These are phyloP conservation scores for Phaeodactylum tricornutum DNA, from an alignment of 108 stramenopile genomes.

Conservation along the genomic window DNA sequence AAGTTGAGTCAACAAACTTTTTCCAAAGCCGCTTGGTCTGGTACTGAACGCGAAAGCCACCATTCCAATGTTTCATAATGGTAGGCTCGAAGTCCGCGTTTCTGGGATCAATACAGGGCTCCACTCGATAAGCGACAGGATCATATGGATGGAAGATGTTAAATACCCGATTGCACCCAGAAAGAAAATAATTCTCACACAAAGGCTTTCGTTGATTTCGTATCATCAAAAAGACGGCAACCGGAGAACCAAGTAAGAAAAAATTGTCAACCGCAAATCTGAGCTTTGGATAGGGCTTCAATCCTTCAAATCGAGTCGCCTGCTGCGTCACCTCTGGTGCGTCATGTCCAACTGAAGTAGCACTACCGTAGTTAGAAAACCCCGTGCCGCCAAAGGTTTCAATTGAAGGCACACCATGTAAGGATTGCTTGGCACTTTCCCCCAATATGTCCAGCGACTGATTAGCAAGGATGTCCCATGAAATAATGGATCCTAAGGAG, in stretches of 20 bases:
- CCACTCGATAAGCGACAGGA: slow-evolving; percentile 73
- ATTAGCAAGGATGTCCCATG: slow-evolving; percentile 58
- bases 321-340: not conserved
- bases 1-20: slow-evolving; percentile 32
- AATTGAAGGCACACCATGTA: not conserved
- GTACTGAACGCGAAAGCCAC: slow-evolving; percentile 73
- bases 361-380: slow-evolving; percentile 3
- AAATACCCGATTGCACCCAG: slow-evolving; percentile 48
- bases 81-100: slow-evolving; percentile 42
- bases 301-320: not conserved
- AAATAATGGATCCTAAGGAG: slow-evolving; percentile 45
- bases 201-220: slow-evolving; percentile 46
- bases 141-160: slow-evolving; percentile 76
- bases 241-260: slow-evolving; percentile 45
- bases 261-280: slow-evolving; percentile 40
- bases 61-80: slow-evolving; percentile 77
- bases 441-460: slow-evolving; percentile 5
- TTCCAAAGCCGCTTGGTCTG: slow-evolving; percentile 55
- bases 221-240: slow-evolving; percentile 65
- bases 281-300: slow-evolving; percentile 35
- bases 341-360: not conserved
- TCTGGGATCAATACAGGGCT: slow-evolving; percentile 48
- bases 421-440: not conserved
- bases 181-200: slow-evolving; percentile 20
- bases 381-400: not conserved